Evolutionary conservation across 2,329 filamentous ascomycete species (phyloP).

Genomic region (Monilinia laxa): DNA sequence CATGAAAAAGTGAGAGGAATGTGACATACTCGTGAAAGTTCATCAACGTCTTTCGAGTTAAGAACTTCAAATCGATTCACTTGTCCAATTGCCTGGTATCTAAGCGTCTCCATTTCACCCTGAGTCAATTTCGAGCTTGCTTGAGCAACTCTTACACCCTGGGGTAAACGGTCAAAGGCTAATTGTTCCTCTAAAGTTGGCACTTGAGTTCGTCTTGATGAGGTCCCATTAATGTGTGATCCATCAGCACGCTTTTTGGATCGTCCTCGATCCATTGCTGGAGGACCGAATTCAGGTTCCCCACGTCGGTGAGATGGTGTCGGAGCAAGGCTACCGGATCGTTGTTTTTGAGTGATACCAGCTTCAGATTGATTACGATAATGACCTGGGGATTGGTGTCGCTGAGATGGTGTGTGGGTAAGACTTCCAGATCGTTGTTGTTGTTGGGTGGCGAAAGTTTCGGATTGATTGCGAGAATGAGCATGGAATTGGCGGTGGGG

Average conservation of each 20-base stretch:
- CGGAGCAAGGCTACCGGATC: slow-evolving; percentile 14
- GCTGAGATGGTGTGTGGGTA: no score
- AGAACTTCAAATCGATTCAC: slow-evolving; percentile 65
- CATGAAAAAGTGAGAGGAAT: background rate
- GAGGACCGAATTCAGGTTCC: slow-evolving; percentile 56
- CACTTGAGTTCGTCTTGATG: slow-evolving; percentile 21
- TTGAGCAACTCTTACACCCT: slow-evolving; percentile 56
- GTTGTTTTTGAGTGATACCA: slow-evolving; percentile 6
- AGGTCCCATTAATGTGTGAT: slow-evolving; percentile 42
- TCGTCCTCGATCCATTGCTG: slow-evolving; percentile 61
- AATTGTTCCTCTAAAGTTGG: slow-evolving; percentile 48
- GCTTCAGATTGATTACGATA: slow-evolving; percentile 31
- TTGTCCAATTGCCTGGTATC: slow-evolving; percentile 62
- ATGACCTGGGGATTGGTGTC: slow-evolving; percentile 24
- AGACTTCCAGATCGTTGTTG: no score
- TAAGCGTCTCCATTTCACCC: slow-evolving; percentile 52
- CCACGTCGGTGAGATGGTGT: slow-evolving; percentile 49
- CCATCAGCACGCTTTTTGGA: slow-evolving; percentile 54
- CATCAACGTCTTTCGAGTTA: slow-evolving; percentile 59
- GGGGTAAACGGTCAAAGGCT: slow-evolving; percentile 61
- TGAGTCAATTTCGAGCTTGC: slow-evolving; percentile 50
- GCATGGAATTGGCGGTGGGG: slow-evolving; percentile 20
- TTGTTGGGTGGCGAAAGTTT: background rate
- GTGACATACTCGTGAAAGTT: slow-evolving; percentile 58
- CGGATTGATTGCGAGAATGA: slow-evolving; percentile 33